phyloP scores from a whole-genome alignment of 768 basidiomycete species.

The Serpula lacrymans region DNA sequence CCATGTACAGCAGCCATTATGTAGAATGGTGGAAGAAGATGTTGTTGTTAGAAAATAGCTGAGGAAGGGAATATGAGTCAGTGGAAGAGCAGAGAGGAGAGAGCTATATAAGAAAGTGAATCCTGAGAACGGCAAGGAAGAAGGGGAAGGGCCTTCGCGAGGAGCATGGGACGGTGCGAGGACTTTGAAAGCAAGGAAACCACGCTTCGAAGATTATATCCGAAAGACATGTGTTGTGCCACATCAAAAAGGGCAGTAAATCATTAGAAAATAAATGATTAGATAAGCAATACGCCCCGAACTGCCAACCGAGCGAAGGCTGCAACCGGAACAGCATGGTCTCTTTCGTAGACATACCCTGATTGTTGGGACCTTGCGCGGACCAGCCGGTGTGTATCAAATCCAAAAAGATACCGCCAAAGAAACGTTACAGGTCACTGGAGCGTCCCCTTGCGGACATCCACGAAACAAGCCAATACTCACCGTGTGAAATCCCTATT shows the following conservation, averaged over 20 bases:
- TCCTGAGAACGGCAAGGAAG: background rate
- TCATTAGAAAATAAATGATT: conserved; percentile 20
- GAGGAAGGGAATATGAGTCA: conserved; percentile 4
- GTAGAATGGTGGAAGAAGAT: conserved; percentile 11
- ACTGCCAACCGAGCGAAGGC: conserved; percentile 17
- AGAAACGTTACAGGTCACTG: too few relatives aligned
- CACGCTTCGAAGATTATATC: conserved; percentile 13
- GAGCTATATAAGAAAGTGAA: conserved; percentile 8
- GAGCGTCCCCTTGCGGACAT: conserved; percentile 15
- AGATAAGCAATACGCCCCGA: conserved; percentile 18
- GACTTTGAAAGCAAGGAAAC: conserved; percentile 2
- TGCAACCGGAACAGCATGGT: conserved; percentile 12
- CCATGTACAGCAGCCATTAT: conserved; percentile 32
- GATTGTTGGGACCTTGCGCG: conserved; percentile 16
- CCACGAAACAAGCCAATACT: conserved; percentile 28
- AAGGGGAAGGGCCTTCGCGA: too few relatives aligned
- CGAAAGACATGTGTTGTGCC: conserved; percentile 9
- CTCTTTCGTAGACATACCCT: background rate
- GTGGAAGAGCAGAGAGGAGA: conserved; percentile 6
- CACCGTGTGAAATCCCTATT: conserved; percentile 24
- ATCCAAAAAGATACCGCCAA: conserved; percentile 6
- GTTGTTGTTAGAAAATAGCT: conserved; percentile 9
- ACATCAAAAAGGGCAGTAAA: conserved; percentile 8
- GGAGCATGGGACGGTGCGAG: too few relatives aligned
- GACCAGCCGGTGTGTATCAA: conserved; percentile 15